A percentile compares a stretch with the other conserved stretches of the same genome.
These are phyloP conservation scores for Paragyromitra xinjiangensis DNA, from an alignment of 495 filamentous ascomycete species.

Conservation along the genomic window DNA sequence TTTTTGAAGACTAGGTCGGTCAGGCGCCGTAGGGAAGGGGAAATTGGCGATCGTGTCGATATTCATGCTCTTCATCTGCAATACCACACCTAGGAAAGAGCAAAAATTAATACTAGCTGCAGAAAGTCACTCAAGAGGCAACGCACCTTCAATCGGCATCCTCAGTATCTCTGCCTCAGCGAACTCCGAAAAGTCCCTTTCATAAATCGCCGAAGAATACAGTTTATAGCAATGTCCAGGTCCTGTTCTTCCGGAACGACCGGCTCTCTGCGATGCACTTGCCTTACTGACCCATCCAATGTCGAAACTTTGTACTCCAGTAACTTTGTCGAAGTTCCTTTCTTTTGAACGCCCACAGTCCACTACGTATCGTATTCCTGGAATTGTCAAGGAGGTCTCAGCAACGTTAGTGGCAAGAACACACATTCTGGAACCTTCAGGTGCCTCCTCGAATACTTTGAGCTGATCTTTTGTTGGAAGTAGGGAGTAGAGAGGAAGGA, in stretches of 20 bases:
- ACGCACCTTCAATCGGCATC: slow-evolving; percentile 81
- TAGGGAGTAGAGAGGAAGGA: slow-evolving; percentile 91
- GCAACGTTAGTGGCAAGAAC: slow-evolving; percentile 97
- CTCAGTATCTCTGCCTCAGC: slow-evolving; percentile 87
- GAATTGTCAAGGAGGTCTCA: slow-evolving; percentile 96
- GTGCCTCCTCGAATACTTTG: slow-evolving; percentile 87
- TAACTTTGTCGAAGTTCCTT: slow-evolving; percentile 80
- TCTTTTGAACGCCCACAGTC: slow-evolving; percentile 93
- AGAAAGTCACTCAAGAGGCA: slow-evolving; percentile 9
- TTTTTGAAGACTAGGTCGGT: slow-evolving; percentile 77
- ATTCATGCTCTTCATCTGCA: slow-evolving; percentile 96
- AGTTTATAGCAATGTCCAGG: slow-evolving; percentile 95
- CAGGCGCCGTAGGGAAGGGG: slow-evolving; percentile 95
- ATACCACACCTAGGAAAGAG: slow-evolving; percentile 69
- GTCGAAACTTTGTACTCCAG: slow-evolving; percentile 94
- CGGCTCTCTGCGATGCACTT: slow-evolving; percentile 88
- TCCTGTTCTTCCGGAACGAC: slow-evolving; percentile 93
- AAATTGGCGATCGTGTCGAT: slow-evolving; percentile 91
- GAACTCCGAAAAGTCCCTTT: slow-evolving; percentile 87
- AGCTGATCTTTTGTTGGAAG: slow-evolving; percentile 94
- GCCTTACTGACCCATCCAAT: slow-evolving; percentile 98
- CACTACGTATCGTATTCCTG: slow-evolving; percentile 94
- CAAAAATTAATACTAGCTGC: slow-evolving; percentile 22
- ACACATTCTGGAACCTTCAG: slow-evolving; percentile 83
- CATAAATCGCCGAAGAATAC: slow-evolving; percentile 93